These are phyloP conservation scores for Hydnomerulius pinastri DNA, from an alignment of 768 basidiomycete species.

Conservation along the genomic window DNA sequence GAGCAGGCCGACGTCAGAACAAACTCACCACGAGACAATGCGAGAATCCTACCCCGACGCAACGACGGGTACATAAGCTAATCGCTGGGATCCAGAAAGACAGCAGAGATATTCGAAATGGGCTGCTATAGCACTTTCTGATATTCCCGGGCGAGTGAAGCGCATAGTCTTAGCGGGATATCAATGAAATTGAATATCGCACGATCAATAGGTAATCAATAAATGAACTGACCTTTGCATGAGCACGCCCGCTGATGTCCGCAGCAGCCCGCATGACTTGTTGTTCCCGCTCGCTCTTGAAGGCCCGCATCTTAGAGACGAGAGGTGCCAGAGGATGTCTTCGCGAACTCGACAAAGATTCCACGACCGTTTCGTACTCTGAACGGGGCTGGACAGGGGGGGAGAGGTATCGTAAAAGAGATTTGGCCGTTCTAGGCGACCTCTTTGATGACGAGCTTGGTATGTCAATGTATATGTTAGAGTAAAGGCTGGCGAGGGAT, in stretches of 20 bases:
- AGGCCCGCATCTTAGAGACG: conserved; percentile 66
- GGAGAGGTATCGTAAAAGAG: conserved; percentile 55
- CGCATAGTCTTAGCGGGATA: conserved; percentile 72
- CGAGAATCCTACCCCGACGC: conserved; percentile 72
- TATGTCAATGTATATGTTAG: conserved; percentile 55
- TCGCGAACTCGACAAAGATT: conserved; percentile 49
- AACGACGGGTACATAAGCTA: conserved; percentile 98
- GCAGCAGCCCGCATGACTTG: conserved; percentile 81
- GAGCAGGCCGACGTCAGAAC: background rate
- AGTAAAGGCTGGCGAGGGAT: conserved; percentile 48
- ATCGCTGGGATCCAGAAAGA: conserved; percentile 76
- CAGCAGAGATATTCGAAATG: conserved; percentile 91
- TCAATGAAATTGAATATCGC: background rate
- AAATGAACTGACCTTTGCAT: conserved; percentile 65
- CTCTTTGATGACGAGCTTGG: conserved; percentile 41
- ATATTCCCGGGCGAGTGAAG: conserved; percentile 57
- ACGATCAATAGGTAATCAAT: background rate
- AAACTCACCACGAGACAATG: background rate
- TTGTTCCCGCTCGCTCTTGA: conserved; percentile 83
- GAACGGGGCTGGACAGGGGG: conserved; percentile 23
- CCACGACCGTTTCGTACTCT: conserved; percentile 59
- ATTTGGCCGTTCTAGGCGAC: conserved; percentile 46
- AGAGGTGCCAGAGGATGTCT: conserved; percentile 61
- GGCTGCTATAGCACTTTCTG: conserved; percentile 66
- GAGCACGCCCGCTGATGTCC: conserved; percentile 82